A percentile compares a stretch with the other conserved stretches of the same genome.
Conservation (phyloP, 495 filamentous ascomycete genomes). For the Tuber melanosporum region DNA sequence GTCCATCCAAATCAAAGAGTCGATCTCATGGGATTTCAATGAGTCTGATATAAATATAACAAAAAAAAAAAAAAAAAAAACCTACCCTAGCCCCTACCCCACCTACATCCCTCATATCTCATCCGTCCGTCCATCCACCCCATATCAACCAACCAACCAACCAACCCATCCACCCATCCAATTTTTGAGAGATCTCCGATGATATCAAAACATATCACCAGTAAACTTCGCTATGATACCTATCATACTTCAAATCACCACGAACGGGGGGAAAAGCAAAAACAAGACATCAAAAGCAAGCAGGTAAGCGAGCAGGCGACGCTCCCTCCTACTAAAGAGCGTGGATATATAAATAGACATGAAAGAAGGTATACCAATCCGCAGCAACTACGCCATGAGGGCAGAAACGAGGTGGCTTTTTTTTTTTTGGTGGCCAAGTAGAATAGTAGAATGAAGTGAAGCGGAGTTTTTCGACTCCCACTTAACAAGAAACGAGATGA, state of each 20-base stretch:
- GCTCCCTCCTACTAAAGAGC: slow-evolving; percentile 31
- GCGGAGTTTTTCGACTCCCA: not conserved
- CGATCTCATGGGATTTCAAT: not conserved
- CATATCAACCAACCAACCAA: not conserved
- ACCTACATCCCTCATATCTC: not conserved
- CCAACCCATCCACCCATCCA: slow-evolving; percentile 9
- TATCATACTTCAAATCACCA: not conserved
- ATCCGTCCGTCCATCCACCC: not conserved
- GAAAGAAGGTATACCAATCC: not conserved
- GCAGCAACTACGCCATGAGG: slow-evolving; percentile 1
- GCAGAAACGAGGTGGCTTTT: not conserved
- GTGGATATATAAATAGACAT: slow-evolving; percentile 16
- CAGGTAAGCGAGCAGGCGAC: slow-evolving; percentile 24
- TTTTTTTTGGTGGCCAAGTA: not conserved
- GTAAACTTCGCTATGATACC: slow-evolving; percentile 17
- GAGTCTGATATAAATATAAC: not conserved
- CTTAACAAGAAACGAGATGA: not conserved
- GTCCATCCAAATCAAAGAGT: not conserved
- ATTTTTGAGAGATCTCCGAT: slow-evolving; percentile 25
- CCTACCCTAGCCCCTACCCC: not conserved
- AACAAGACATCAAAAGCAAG: slow-evolving; percentile 10
- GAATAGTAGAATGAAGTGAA: not conserved
- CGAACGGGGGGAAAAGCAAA: not conserved
- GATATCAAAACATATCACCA: slow-evolving; percentile 25
- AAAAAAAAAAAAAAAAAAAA: not conserved